A percentile compares a stretch with the other conserved stretches of the same genome.
phyloP scores from a whole-genome alignment of 805 yeast genomes.

The Saturnispora mendoncae region DNA sequence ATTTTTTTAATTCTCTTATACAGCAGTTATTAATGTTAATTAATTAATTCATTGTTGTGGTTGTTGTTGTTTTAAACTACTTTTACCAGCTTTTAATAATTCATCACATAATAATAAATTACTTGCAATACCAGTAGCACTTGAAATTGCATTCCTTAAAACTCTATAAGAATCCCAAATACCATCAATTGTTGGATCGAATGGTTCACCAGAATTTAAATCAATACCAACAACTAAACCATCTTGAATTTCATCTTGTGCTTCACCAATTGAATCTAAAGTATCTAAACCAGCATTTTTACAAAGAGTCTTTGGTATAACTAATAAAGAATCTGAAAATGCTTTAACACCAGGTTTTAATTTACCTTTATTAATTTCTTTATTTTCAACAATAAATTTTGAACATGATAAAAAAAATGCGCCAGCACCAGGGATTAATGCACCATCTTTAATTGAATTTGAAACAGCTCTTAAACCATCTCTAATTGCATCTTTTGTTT shows the following conservation, averaged over 20 bases:
- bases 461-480: conserved; percentile 95
- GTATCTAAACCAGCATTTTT: conserved; percentile 92
- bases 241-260: conserved; percentile 81
- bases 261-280: conserved; percentile 76
- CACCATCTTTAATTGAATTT: conserved; percentile 76
- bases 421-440: conserved; percentile 95
- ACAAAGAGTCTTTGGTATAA: conserved; percentile 87
- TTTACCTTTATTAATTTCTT: conserved; percentile 62
- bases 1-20: no score
- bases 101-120: conserved; percentile 92
- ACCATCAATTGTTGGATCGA: conserved; percentile 91
- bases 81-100: conserved; percentile 90
- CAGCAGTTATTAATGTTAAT: no score
- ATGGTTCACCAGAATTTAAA: conserved; percentile 84
- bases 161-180: conserved; percentile 96
- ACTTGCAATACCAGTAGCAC: conserved; percentile 91
- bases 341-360: conserved; percentile 86
- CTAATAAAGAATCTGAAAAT: conserved; percentile 83
- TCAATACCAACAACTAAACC: conserved; percentile 87
- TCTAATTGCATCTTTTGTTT: conserved; percentile 93
- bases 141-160: conserved; percentile 80
- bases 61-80: conserved; percentile 60
- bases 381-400: conserved; percentile 49
- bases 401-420: conserved; percentile 85
- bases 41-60: no score